Evolutionary conservation across 345 rosid genomes (phyloP), one percentile per base, ranked within the genome.

Genomic region (Anacardium occidentale): DNA sequence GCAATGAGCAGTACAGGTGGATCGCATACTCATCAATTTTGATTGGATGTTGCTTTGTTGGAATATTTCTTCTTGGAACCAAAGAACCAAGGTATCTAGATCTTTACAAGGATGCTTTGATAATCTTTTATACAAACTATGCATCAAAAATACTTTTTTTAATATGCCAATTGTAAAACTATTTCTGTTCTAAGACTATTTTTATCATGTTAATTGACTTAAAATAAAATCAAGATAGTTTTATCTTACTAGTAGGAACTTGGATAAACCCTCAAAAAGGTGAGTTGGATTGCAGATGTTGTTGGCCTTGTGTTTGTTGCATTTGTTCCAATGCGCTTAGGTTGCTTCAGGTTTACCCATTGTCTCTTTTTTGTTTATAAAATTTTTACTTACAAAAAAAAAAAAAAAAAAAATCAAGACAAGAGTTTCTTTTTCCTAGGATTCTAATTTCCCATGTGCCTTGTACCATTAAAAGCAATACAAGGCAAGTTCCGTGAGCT

Each of bases 31-130:
- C 77, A 61, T 90, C 87, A 18, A 94, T 92, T 29, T 76, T 86
- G 69, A 78, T 94, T 34, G 98, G 98, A 40, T 85, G 96, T 84
- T 82, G 87, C 81, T 92, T 94, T 68, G 97, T 94, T 78, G 84
- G 80, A 25, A 52, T 94, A 74, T 94, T 90, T 80, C 89, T 81
- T 82, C 71, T 88, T 45, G 97, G 98, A 61, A 94, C 95, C 12
- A 80, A 88, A 68, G 98, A 94, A 67, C 98, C 98, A 56, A 79
- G 98, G 98, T 94, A 83, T 55, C 71, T 59, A 60, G 22, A 26
- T 72, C 24, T 44, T 77, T 69, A 13, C 20, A 7, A 63, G 53
- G 55, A 7, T 74, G 29, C 15, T 59, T 37, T 61, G 12, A 62
- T 37, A 42, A 59, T 26, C 21, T 11, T 26, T 18, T 62, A 5